These are phyloP conservation scores for Ceratocystiopsis brevicomis DNA, from an alignment of 2,329 filamentous ascomycete species.

Conservation along the genomic window DNA sequence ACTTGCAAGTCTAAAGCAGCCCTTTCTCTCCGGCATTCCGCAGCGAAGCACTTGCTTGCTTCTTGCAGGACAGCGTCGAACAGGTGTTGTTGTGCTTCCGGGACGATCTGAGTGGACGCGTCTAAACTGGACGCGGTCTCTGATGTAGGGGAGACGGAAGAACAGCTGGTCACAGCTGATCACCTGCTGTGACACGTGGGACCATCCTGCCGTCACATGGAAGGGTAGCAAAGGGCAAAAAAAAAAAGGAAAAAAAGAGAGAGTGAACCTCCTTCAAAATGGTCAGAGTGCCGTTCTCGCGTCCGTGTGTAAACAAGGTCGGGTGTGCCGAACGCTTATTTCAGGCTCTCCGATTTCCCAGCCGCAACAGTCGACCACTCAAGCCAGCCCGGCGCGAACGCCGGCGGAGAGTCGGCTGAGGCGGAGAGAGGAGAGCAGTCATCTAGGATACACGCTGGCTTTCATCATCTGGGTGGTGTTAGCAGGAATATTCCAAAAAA, in stretches of 20 bases:
- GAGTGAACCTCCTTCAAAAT: conserved; percentile 17
- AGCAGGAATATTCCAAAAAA: conserved; percentile 9
- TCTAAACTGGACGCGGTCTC: too few relatives aligned
- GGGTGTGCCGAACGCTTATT: conserved; percentile 97
- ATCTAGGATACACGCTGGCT: conserved; percentile 79
- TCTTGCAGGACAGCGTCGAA: too few relatives aligned
- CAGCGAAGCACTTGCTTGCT: too few relatives aligned
- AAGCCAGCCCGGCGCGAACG: conserved; percentile 38
- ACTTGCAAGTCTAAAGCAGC: too few relatives aligned
- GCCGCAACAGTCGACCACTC: conserved; percentile 56
- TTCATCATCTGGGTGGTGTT: conserved; percentile 76
- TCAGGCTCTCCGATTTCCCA: conserved; percentile 58
- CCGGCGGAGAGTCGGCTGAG: conserved; percentile 62
- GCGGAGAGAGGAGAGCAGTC: conserved; percentile 52
- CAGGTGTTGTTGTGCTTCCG: too few relatives aligned
- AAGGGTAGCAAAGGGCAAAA: conserved; percentile 1
- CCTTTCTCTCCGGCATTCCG: too few relatives aligned
- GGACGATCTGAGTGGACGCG: too few relatives aligned
- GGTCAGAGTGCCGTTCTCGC: conserved; percentile 97
- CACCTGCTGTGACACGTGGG: too few relatives aligned
- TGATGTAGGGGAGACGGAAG: too few relatives aligned
- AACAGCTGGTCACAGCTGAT: too few relatives aligned
- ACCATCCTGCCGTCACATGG: not conserved
- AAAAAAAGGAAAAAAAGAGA: not conserved
- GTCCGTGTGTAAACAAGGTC: conserved; percentile 93